Conservation (phyloP, 1,139 yeast species). For the Kazachstania sp. region DNA sequence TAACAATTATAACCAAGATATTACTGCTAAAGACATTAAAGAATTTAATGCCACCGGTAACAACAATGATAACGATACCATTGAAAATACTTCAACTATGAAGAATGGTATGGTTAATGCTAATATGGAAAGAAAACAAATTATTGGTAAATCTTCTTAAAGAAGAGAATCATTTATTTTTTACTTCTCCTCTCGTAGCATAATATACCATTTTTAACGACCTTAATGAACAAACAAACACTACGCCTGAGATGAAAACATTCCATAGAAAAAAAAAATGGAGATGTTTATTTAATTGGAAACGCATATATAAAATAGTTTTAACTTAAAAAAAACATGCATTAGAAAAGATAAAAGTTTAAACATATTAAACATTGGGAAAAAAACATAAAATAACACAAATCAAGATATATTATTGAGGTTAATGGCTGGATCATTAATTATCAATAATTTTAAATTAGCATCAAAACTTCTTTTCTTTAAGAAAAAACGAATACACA, state of each 20-base stretch:
- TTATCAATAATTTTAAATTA: too few species aligned
- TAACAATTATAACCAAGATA: not conserved
- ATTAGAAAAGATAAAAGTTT: not conserved
- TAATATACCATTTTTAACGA: not conserved
- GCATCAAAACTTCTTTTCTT: too few species aligned
- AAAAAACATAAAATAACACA: too few species aligned
- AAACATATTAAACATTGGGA: too few species aligned
- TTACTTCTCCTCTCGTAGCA: not conserved
- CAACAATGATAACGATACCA: not conserved
- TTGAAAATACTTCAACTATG: not conserved
- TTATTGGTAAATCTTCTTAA: constrained; percentile 2
- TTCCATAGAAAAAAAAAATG: too few species aligned
- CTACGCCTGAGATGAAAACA: too few species aligned
- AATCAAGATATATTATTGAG: too few species aligned
- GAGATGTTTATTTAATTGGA: too few species aligned
- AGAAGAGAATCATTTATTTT: not conserved
- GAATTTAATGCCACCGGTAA: not conserved
- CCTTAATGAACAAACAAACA: not conserved
- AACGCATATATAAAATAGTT: not conserved
- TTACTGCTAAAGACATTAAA: not conserved
- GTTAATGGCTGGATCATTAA: too few species aligned
- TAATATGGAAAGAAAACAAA: constrained; percentile 1
- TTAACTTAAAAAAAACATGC: not conserved
- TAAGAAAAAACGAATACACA: too few species aligned
- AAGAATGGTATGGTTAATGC: not conserved